phyloP scores from a whole-genome alignment of 2,329 filamentous ascomycete genomes.

The Aspergillus ustus region DNA sequence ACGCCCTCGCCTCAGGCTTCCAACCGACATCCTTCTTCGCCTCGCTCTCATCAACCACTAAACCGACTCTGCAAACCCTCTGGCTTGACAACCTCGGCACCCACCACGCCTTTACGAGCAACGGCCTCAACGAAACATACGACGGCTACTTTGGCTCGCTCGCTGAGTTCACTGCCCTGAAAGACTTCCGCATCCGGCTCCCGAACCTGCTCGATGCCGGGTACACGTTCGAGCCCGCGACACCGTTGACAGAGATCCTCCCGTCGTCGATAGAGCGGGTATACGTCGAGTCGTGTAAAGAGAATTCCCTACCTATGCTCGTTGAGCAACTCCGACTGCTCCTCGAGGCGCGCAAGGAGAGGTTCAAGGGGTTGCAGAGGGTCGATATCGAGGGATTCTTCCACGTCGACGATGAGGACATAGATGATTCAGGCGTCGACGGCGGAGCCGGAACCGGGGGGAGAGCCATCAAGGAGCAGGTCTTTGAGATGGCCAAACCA shows the following conservation, averaged over 20 bases:
- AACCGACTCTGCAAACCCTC: slow-evolving; percentile 30
- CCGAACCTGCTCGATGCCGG: slow-evolving; percentile 37
- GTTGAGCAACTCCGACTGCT: slow-evolving; percentile 29
- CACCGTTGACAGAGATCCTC: slow-evolving; percentile 29
- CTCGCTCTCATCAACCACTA: slow-evolving; percentile 29
- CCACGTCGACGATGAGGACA: slow-evolving; percentile 29
- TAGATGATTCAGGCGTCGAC: slow-evolving; percentile 17
- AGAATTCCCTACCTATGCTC: slow-evolving; percentile 31
- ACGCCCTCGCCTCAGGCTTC: slow-evolving; percentile 32
- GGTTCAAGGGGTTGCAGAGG: slow-evolving; percentile 23
- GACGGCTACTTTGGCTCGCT: slow-evolving; percentile 38
- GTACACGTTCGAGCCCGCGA: slow-evolving; percentile 31
- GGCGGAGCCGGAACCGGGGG: neutral
- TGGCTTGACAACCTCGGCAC: slow-evolving; percentile 36
- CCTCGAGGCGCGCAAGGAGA: slow-evolving; percentile 25
- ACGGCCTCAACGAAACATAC: slow-evolving; percentile 33
- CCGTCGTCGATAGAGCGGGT: slow-evolving; percentile 30
- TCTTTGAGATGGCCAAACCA: slow-evolving; percentile 30
- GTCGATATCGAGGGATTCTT: slow-evolving; percentile 36
- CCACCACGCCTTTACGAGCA: slow-evolving; percentile 35
- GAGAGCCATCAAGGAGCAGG: slow-evolving; percentile 28
- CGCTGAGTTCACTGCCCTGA: slow-evolving; percentile 32
- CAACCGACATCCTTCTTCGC: slow-evolving; percentile 31
- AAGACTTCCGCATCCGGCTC: slow-evolving; percentile 36
- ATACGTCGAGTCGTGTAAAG: slow-evolving; percentile 36